phyloP scores from a whole-genome alignment of 2,329 filamentous ascomycete genomes.

The Geoglossum cookeanum region DNA sequence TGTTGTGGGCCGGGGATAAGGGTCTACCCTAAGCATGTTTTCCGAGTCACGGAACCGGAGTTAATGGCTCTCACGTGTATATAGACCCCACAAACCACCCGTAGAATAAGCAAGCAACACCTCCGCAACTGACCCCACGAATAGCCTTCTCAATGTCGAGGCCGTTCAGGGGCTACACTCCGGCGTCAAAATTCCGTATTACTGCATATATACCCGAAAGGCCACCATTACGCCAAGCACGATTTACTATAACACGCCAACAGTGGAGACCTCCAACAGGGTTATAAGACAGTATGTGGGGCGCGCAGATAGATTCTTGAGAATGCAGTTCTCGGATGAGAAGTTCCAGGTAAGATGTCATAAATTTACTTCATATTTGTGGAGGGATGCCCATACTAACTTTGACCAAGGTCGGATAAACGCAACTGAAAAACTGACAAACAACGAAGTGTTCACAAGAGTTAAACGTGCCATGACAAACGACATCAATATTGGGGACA shows the following conservation, averaged over 20 bases:
- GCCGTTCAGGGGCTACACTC: conserved; percentile 22
- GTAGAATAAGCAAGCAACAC: too few relatives aligned
- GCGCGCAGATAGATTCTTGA: conserved; percentile 61
- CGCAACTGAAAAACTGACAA: conserved; percentile 33
- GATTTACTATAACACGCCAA: conserved; percentile 57
- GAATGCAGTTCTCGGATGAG: conserved; percentile 82
- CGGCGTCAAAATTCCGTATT: conserved; percentile 38
- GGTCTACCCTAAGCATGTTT: too few relatives aligned
- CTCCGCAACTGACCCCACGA: too few relatives aligned
- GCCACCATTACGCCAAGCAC: conserved; percentile 70
- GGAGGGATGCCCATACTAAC: neutral
- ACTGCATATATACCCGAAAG: conserved; percentile 59
- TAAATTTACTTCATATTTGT: too few relatives aligned
- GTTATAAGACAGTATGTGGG: conserved; percentile 55
- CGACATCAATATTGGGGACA: conserved; percentile 66
- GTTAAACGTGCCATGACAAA: conserved; percentile 52
- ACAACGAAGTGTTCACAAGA: conserved; percentile 54
- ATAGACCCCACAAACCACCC: too few relatives aligned
- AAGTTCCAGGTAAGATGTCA: conserved; percentile 25
- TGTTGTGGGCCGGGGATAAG: too few relatives aligned
- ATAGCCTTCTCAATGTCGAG: too few relatives aligned
- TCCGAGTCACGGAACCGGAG: too few relatives aligned
- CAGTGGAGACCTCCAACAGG: conserved; percentile 72
- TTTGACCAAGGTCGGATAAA: conserved; percentile 37
- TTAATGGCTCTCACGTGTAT: too few relatives aligned